A percentile compares a stretch with the other conserved stretches of the same genome.
Conservation (phyloP, 495 filamentous ascomycete species). For the Apiosordaria backusii region DNA sequence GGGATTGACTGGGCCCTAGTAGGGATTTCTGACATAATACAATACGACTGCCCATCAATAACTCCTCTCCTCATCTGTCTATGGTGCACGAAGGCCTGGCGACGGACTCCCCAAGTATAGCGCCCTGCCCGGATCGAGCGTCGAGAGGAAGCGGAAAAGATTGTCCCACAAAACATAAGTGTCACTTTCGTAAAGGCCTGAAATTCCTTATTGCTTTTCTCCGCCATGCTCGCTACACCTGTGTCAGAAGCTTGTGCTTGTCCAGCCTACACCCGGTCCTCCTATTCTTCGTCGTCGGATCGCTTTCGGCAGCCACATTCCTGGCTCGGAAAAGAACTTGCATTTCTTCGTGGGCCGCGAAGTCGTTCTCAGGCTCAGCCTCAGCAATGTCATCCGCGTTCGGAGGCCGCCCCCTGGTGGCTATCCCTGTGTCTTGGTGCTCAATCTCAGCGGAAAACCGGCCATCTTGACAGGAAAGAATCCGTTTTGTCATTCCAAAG, state of each 20-base stretch:
- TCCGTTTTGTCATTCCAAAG: too few relatives aligned
- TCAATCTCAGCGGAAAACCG: too few relatives aligned
- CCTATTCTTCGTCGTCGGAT: slow-evolving; percentile 19
- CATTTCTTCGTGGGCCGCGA: slow-evolving; percentile 51
- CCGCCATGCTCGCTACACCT: slow-evolving; percentile 55
- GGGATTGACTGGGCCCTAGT: too few relatives aligned
- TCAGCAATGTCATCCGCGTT: slow-evolving; percentile 27
- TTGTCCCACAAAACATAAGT: slow-evolving; percentile 62
- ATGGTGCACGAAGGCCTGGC: not conserved
- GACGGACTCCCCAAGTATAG: not conserved
- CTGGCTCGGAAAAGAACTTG: slow-evolving; percentile 16
- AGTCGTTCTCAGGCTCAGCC: slow-evolving; percentile 40
- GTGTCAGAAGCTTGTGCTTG: slow-evolving; percentile 69
- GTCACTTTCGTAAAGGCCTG: slow-evolving; percentile 65
- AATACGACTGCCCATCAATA: too few relatives aligned
- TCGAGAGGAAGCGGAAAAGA: slow-evolving; percentile 52
- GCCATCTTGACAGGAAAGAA: too few relatives aligned
- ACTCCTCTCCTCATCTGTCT: not conserved
- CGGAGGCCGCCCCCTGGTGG: too few relatives aligned
- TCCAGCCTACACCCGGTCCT: slow-evolving; percentile 55
- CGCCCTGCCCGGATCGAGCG: slow-evolving; percentile 23
- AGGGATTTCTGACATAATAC: too few relatives aligned
- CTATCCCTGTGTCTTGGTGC: too few relatives aligned
- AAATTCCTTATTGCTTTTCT: slow-evolving; percentile 48
- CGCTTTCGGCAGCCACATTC: slow-evolving; percentile 20